Conservation (phyloP, 2,329 filamentous ascomycete species). For the Trichoderma lentiforme region DNA sequence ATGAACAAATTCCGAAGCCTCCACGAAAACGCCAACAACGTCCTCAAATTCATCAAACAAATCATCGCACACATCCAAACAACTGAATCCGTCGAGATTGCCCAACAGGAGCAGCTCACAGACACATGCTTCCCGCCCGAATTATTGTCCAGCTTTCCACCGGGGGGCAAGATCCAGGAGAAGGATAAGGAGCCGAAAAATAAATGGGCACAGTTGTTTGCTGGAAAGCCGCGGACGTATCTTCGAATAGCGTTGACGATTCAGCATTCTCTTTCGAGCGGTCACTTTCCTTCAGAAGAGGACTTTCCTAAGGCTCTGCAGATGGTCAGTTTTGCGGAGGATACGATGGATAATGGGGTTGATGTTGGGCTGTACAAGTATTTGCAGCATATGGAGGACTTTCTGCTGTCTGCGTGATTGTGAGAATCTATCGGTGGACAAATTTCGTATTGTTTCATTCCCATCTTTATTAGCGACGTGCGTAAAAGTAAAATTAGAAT, state of each 20-base stretch:
- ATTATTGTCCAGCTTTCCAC: neutral
- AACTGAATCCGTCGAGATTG: conserved; percentile 6
- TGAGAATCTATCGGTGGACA: neutral
- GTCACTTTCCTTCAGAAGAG: neutral
- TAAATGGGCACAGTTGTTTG: conserved; percentile 4
- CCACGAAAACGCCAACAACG: conserved; percentile 10
- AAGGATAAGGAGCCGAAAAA: neutral
- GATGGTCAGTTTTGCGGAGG: conserved; percentile 4
- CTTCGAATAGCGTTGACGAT: conserved; percentile 7
- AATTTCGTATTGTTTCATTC: neutral
- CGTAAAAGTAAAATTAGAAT: neutral
- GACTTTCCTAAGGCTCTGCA: conserved; percentile 12
- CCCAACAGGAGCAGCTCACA: neutral
- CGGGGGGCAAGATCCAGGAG: neutral
- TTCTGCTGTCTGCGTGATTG: neutral
- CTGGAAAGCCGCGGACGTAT: conserved; percentile 3
- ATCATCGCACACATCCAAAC: conserved; percentile 9
- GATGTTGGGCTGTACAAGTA: conserved; percentile 10
- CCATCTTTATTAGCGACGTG: neutral
- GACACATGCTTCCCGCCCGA: neutral
- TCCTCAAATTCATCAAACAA: conserved; percentile 10
- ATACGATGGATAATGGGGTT: neutral
- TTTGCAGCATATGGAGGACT: conserved; percentile 12
- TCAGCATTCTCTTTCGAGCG: conserved; percentile 7
- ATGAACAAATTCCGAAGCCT: conserved; percentile 13